A percentile compares a stretch with the other conserved stretches of the same genome.
These are phyloP conservation scores for Sporothrix schenckii DNA, from an alignment of 2,329 filamentous ascomycete species.

Conservation along the genomic window DNA sequence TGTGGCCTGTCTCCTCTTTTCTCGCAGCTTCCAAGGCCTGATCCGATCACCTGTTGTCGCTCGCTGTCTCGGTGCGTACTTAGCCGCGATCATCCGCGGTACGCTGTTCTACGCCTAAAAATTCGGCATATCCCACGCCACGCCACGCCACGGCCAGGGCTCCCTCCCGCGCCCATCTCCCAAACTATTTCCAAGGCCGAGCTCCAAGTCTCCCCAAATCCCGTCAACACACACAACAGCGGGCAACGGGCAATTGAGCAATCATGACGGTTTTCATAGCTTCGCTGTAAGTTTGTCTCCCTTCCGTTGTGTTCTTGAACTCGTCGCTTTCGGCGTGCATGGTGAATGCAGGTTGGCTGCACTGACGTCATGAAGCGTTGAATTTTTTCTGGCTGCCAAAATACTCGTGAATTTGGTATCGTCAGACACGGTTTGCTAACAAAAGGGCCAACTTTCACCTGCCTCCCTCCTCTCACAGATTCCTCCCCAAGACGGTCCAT, in stretches of 20 bases:
- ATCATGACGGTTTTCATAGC: slow-evolving; percentile 50
- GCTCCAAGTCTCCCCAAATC: not conserved
- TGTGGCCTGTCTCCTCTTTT: slow-evolving; percentile 12
- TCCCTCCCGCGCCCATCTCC: not conserved
- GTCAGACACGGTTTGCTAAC: not conserved
- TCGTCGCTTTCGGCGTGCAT: not conserved
- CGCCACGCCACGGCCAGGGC: not conserved
- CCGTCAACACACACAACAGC: not conserved
- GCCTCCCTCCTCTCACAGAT: slow-evolving; percentile 56
- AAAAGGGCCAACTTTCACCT: not conserved
- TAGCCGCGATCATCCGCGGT: slow-evolving; percentile 43
- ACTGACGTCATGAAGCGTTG: slow-evolving; percentile 35
- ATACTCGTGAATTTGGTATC: too few relatives aligned
- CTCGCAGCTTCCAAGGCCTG: not conserved
- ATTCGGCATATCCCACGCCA: slow-evolving; percentile 20
- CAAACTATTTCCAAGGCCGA: slow-evolving; percentile 5
- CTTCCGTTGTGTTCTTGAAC: not conserved
- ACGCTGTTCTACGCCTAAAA: slow-evolving; percentile 4
- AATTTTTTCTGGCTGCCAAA: slow-evolving; percentile 16
- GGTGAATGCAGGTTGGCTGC: slow-evolving; percentile 12
- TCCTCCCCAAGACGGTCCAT: slow-evolving; percentile 88
- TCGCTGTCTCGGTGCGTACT: slow-evolving; percentile 23
- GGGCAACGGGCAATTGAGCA: slow-evolving; percentile 24
- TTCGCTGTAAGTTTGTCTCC: slow-evolving; percentile 44
- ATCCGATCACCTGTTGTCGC: not conserved